Evolutionary conservation across 2,329 filamentous ascomycete genomes (phyloP).

Genomic region (Colletotrichum musicola): DNA sequence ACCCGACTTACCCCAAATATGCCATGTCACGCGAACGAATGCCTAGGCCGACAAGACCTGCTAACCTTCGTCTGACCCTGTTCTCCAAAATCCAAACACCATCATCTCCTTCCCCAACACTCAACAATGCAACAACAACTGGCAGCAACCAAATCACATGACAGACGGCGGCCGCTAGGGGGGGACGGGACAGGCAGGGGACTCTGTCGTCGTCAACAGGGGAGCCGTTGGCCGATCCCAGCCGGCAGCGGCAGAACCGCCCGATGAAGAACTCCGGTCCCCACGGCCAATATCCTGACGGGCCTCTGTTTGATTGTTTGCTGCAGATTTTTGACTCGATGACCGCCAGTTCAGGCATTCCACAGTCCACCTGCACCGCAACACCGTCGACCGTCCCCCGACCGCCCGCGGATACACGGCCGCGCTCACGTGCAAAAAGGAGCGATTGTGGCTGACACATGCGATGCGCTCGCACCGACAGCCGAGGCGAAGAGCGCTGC

Average conservation of each 20-base stretch:
- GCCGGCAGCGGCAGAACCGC: slow-evolving; percentile 3
- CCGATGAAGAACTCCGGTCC: slow-evolving; percentile 20
- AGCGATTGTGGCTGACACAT: slow-evolving; percentile 16
- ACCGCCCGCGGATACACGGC: slow-evolving; percentile 14
- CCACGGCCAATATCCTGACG: slow-evolving; percentile 11
- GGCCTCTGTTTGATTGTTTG: slow-evolving; percentile 12
- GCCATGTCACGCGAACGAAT: too few species aligned
- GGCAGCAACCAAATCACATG: too few species aligned
- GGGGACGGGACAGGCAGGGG: not conserved
- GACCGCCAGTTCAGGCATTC: slow-evolving; percentile 13
- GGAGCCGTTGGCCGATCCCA: not conserved
- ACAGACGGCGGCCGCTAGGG: too few species aligned
- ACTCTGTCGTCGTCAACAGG: not conserved
- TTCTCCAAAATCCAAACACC: too few species aligned
- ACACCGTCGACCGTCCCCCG: slow-evolving; percentile 2
- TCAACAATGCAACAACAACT: too few species aligned
- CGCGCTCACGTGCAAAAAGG: slow-evolving; percentile 27
- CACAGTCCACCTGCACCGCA: slow-evolving; percentile 10
- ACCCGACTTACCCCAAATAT: not conserved
- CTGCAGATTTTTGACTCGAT: slow-evolving; percentile 33
- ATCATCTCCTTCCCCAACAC: too few species aligned
- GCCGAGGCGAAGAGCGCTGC: slow-evolving; percentile 23
- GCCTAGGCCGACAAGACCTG: too few species aligned
- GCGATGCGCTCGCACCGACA: slow-evolving; percentile 23
- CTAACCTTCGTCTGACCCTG: too few species aligned